These are phyloP conservation scores for Kwoniella sp. DNA, from an alignment of 768 basidiomycete genomes.

Conservation along the genomic window DNA sequence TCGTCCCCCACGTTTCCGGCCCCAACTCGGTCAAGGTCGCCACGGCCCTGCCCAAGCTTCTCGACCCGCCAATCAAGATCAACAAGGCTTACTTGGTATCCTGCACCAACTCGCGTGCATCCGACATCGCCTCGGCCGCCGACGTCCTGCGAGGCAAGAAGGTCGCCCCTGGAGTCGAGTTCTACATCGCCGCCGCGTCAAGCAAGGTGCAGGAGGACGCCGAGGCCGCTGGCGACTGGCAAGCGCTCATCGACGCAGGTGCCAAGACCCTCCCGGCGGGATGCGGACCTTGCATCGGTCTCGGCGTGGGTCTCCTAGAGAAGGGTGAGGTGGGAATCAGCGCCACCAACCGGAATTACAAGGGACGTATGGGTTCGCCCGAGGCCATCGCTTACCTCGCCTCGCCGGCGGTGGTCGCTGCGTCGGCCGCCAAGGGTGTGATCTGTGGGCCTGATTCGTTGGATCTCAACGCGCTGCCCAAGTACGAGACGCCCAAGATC, in stretches of 20 bases:
- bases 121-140: constrained; percentile 88
- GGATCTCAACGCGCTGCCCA: constrained; percentile 57
- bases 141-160: constrained; percentile 72
- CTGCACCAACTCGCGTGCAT: constrained; percentile 94
- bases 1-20: constrained; percentile 92
- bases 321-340: constrained; percentile 95
- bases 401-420: constrained; percentile 94
- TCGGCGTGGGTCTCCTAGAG: constrained; percentile 85
- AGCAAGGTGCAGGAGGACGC: constrained; percentile 87
- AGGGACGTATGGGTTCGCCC: constrained; percentile 96
- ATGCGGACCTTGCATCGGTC: constrained; percentile 96
- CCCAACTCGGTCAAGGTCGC: constrained; percentile 97
- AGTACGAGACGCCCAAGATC: constrained; percentile 42
- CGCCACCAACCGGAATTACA: constrained; percentile 98
- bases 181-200: constrained; percentile 94
- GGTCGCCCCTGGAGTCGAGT: constrained; percentile 84
- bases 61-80: constrained; percentile 68
- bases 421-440: constrained; percentile 85
- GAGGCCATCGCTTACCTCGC: constrained; percentile 93
- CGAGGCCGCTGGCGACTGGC: constrained; percentile 83
- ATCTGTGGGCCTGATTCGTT: constrained; percentile 77
- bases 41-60: constrained; percentile 83
- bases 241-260: constrained; percentile 73
- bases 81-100: constrained; percentile 98
- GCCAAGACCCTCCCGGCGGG: constrained; percentile 91